Evolutionary conservation across 2,329 filamentous ascomycete genomes (phyloP), one percentile per base, ranked within the genome.

Genomic region (Chrysoporthe puriensis): DNA sequence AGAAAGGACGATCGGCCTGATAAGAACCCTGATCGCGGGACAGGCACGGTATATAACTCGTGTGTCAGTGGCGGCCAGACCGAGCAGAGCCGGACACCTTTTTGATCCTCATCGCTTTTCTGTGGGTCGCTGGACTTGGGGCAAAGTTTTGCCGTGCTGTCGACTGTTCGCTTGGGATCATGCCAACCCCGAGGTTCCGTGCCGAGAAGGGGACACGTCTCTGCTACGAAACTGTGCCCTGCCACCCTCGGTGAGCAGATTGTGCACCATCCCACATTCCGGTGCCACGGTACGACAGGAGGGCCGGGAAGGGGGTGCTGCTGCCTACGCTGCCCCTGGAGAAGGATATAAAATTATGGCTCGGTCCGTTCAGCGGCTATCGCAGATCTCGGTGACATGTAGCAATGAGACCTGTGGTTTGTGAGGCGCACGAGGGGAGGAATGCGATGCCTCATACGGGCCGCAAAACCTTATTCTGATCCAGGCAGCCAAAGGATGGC

Each of bases 361-460:
- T 62, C 60, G 43, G 43, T 54, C 46, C 61, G 46, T 26, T 13
- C 14, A 42, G 21, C 61, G 46, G 57, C 57, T 44, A 43, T 60
- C 57, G 57, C 57, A 60, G 61, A 63, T 63, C 61, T 52, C 48
- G 48, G 61, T 63, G 61, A 63, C 48, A 54, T 26, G 61, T 63
- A 63, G 57, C 57, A 60, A 26, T 8, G 36, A n/a, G 34, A 59
- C 36, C 4, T 34, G 52, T n/a, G 21, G 21, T 56, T 56, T 56
- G 14, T 57, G 14, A 57, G 58, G 42, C 42, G 48, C 11, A 44
- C 42, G 6, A 13, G 32, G 13, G 7, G 57, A 14, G 40, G 11
- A 62, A 62, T 48, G 26, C 60, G 44, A 62, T 50, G 60, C 44
- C 60, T 62, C 60, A 62, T 46, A 36, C 44, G 21, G 43, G 40